phyloP scores from a whole-genome alignment of 495 filamentous ascomycete genomes.

The Penicillium salamii region DNA sequence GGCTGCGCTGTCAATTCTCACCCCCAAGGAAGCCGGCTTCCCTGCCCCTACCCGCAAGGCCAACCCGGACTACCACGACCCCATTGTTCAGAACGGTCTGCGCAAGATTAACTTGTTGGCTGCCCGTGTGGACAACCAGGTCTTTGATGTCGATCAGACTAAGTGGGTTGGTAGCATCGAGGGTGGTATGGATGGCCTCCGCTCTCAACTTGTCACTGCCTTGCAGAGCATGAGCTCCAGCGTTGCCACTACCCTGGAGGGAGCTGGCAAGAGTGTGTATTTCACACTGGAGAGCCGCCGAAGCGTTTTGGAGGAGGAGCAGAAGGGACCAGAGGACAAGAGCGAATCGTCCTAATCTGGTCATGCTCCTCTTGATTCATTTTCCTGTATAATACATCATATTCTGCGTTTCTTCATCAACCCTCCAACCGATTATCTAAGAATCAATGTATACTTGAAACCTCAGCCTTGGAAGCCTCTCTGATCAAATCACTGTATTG shows the following conservation, averaged over 20 bases:
- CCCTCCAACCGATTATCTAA: slow-evolving; percentile 12
- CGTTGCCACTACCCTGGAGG: slow-evolving; percentile 70
- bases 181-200: slow-evolving; percentile 75
- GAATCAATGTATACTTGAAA: slow-evolving; percentile 24
- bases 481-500: not conserved
- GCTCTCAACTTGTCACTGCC: slow-evolving; percentile 75
- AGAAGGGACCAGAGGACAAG: slow-evolving; percentile 40
- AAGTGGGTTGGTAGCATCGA: slow-evolving; percentile 84
- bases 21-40: slow-evolving; percentile 67
- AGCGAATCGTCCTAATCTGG: slow-evolving; percentile 31
- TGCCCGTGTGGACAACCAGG: slow-evolving; percentile 74
- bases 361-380: slow-evolving; percentile 13
- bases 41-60: slow-evolving; percentile 70
- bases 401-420: slow-evolving; percentile 18
- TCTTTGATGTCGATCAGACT: slow-evolving; percentile 76
- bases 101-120: slow-evolving; percentile 85
- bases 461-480: slow-evolving; percentile 1
- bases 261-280: slow-evolving; percentile 74
- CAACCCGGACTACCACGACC: slow-evolving; percentile 78
- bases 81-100: slow-evolving; percentile 69
- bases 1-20: slow-evolving; percentile 69
- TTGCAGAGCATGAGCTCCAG: slow-evolving; percentile 73
- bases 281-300: slow-evolving; percentile 77
- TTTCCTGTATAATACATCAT: slow-evolving; percentile 41
- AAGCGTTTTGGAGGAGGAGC: slow-evolving; percentile 73